Conservation (phyloP, 345 rosid genomes). For the Dimocarpus longan region DNA sequence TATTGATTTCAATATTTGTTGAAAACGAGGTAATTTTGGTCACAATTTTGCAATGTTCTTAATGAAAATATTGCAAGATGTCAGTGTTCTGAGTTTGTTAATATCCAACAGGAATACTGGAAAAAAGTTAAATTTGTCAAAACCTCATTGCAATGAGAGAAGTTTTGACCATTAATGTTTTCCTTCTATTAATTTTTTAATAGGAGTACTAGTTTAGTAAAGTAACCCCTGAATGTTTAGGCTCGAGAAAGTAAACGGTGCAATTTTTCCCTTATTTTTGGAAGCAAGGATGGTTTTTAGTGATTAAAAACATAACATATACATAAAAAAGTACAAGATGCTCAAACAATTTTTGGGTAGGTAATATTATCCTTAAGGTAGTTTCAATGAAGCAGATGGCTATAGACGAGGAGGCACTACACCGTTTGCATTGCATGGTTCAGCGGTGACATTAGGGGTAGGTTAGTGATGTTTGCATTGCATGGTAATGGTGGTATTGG, state of each 20-base stretch:
- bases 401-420: neutral
- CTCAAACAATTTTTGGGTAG: neutral
- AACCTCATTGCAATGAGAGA: neutral
- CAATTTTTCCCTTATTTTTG: neutral
- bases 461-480: neutral
- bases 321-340: neutral
- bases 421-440: no score
- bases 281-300: neutral
- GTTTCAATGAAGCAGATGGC: neutral
- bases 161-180: neutral
- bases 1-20: slow-evolving; percentile 11
- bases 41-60: neutral
- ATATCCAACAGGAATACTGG: neutral
- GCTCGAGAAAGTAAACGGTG: neutral
- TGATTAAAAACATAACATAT: neutral
- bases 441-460: neutral
- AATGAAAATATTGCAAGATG: slow-evolving; percentile 1
- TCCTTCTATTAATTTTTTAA: neutral
- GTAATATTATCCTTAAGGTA: neutral
- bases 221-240: neutral
- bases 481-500: neutral
- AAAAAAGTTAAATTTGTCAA: neutral
- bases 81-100: neutral
- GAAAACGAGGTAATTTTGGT: slow-evolving; percentile 15
- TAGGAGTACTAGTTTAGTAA: neutral